Percentiles rank a stretch among this genome's conserved stretches.
phyloP scores from a whole-genome alignment of 176 grass and related monocot genomes.

The Alloteropsis semialata region DNA sequence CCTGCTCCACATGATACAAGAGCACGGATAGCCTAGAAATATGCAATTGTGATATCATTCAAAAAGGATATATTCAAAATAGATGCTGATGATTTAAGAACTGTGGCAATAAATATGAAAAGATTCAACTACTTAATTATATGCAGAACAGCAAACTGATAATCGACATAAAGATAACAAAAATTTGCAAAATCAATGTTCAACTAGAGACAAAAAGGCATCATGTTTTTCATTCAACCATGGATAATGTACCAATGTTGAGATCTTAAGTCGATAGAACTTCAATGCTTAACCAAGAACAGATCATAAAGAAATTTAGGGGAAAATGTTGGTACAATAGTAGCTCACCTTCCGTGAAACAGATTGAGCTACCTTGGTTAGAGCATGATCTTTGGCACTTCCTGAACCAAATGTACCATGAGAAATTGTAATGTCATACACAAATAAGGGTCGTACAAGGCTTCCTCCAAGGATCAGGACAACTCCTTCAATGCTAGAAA shows the following conservation, averaged over 20 bases:
- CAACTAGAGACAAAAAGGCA: background rate
- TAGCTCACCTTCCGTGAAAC: constrained; percentile 81
- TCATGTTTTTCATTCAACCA: background rate
- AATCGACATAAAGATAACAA: background rate
- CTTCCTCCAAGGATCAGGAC: constrained; percentile 72
- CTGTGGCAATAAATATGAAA: background rate
- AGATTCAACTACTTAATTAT: background rate
- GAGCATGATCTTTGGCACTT: constrained; percentile 40
- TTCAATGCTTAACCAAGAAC: background rate
- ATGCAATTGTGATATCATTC: constrained; percentile 18
- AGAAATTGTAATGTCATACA: constrained; percentile 73
- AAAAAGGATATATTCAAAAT: background rate
- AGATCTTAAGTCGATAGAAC: background rate
- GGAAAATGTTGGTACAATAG: background rate
- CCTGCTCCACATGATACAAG: constrained; percentile 87
- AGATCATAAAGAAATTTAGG: constrained; percentile 12
- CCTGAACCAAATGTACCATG: constrained; percentile 50
- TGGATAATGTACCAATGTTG: background rate
- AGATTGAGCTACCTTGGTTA: constrained; percentile 76
- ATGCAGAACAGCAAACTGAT: background rate
- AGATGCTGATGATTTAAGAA: background rate
- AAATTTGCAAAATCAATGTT: background rate
- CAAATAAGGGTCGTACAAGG: constrained; percentile 62
- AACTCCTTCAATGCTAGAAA: constrained; percentile 71
- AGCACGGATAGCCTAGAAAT: constrained; percentile 72